Evolutionary conservation across 1,284 basidiomycete species (phyloP).

Genomic region (Ustilago xerochloae): DNA sequence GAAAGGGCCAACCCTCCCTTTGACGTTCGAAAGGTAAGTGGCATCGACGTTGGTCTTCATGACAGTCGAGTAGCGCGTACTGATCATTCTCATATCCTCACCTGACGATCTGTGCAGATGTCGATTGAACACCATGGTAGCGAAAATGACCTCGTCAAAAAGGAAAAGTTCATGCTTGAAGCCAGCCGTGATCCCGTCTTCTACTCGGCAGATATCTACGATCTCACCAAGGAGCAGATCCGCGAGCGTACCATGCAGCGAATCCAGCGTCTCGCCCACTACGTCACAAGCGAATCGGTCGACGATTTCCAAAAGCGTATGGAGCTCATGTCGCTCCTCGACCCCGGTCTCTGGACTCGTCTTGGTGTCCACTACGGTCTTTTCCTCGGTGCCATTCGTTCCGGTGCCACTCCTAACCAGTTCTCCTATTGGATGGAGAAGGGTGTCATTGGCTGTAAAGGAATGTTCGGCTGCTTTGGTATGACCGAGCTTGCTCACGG

Average conservation of each 20-base stretch:
- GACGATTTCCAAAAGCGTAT: constrained; percentile 72
- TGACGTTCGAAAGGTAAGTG: constrained; percentile 69
- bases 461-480: constrained; percentile 72
- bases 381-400: constrained; percentile 69
- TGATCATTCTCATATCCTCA: neutral
- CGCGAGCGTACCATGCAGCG: constrained; percentile 67
- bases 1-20: constrained; percentile 72
- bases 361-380: constrained; percentile 74
- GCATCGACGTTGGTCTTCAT: neutral
- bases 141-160: constrained; percentile 66
- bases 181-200: constrained; percentile 72
- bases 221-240: constrained; percentile 72
- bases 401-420: constrained; percentile 9
- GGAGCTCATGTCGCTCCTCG: constrained; percentile 70
- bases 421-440: constrained; percentile 4
- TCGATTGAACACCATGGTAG: constrained; percentile 69
- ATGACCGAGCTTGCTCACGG: constrained; percentile 73
- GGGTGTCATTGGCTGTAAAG: constrained; percentile 15
- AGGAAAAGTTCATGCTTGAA: constrained; percentile 70
- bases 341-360: constrained; percentile 73
- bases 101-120: constrained; percentile 50
- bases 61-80: neutral
- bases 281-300: constrained; percentile 62
- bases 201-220: constrained; percentile 73
- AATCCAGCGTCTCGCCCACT: constrained; percentile 61